Conservation (phyloP, 169 alveolate species). For the Neospora caninum region DNA sequence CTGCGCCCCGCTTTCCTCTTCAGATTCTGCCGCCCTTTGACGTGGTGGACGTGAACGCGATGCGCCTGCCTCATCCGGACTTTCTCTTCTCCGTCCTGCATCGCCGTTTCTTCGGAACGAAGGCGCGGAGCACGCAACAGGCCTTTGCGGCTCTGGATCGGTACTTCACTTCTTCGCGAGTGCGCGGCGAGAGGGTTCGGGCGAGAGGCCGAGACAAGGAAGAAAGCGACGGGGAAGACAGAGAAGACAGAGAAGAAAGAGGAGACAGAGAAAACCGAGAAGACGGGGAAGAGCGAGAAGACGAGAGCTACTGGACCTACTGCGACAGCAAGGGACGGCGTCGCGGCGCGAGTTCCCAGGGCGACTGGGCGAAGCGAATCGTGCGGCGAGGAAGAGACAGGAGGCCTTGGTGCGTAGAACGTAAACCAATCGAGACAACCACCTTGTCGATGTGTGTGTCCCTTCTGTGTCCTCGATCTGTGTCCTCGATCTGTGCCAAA, state of each 20-base stretch:
- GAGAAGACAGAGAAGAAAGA: background rate
- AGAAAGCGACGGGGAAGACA: background rate
- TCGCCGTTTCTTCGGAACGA: conserved; percentile 13
- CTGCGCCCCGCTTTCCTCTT: background rate
- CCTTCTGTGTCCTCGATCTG: too few species aligned
- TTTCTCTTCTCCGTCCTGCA: background rate
- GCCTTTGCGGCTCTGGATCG: conserved; percentile 36
- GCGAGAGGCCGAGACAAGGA: background rate
- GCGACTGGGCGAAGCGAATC: background rate
- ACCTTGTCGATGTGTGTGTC: too few species aligned
- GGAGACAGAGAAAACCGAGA: background rate
- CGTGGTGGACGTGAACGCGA: conserved; percentile 11
- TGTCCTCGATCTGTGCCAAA: too few species aligned
- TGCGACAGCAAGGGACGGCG: background rate
- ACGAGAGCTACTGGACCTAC: background rate
- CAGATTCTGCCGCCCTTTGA: conserved; percentile 32
- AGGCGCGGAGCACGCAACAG: conserved; percentile 36
- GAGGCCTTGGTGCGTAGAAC: background rate
- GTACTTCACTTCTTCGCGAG: background rate
- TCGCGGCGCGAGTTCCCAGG: background rate
- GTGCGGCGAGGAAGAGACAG: background rate
- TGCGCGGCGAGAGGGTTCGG: background rate
- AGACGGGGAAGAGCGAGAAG: background rate
- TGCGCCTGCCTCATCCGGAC: conserved; percentile 53
- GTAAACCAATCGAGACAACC: too few species aligned